Base-by-base conservation (phyloP, 352 stramenopile genomes). In the Elongisporangium senticosum region DNA sequence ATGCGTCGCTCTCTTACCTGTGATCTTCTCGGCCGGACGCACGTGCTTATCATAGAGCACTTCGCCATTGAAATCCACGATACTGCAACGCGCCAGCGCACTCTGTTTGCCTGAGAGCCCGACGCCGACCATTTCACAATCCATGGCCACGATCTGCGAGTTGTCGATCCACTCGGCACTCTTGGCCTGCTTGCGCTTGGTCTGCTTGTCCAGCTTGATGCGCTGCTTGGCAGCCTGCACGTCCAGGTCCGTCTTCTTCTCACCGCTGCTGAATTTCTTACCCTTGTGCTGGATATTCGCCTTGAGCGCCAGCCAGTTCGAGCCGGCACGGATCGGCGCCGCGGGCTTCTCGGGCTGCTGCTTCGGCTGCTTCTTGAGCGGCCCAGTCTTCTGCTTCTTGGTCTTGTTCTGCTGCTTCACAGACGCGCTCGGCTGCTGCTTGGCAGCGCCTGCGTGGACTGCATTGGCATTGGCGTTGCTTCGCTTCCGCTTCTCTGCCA, bases 101-200 rank as follows among this genome's bases (percentile, higher is more conserved):
- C 84, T 93, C 22, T 77, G 84, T 59, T 86, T 89, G 23, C 86
- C 86, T 2, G 77, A 86, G 15, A 87, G 61, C 0, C 86, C 86
- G 3, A 95, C 86, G 33, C 86, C 86, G 7, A 95, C 86, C 86
- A 95, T 95, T 65, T 95, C 86, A 63, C 86, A 95, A 81, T 95
- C 86, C 82, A 95, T 93, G n/a, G 68, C 86, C 20, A 93, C 64
- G 58, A 95, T 90, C 7, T 60, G 55, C 26, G 63, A 65, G 62
- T 89, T 89, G 70, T 93, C 81, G 62, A 95, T 87, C 85, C 83
- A 92, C 57, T 89, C 66, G 56, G 75, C 74, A 7, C 72, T 78
- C 48, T 79, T 77, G 24, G 56, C 50, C 62, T 88, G 68, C 59
- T 77, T 69, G 51, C 79, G 71, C 63, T 76, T 72, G 51, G 58